phyloP scores from a whole-genome alignment of 352 stramenopile species.

The Thalassiosira exigua region DNA sequence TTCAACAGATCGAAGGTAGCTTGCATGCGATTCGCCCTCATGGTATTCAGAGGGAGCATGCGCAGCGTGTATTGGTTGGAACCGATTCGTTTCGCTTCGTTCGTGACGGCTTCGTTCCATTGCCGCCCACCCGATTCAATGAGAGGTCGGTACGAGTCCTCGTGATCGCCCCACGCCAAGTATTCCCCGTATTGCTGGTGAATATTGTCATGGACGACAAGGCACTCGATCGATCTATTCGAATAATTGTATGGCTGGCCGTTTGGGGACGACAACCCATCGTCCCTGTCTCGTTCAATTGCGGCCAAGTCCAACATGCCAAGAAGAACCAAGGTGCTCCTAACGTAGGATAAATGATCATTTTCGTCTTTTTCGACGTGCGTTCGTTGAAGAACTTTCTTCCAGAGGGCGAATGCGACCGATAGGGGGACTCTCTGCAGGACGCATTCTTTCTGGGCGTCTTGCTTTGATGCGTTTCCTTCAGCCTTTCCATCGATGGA shows the following conservation, averaged over 20 bases:
- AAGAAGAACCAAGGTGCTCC: slow-evolving; percentile 63
- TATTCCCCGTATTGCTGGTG: slow-evolving; percentile 73
- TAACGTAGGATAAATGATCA: slow-evolving; percentile 60
- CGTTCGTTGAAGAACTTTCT: slow-evolving; percentile 42
- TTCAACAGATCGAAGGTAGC: slow-evolving; percentile 61
- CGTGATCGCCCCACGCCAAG: slow-evolving; percentile 43
- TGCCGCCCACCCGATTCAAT: slow-evolving; percentile 35
- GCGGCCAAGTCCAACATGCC: slow-evolving; percentile 58
- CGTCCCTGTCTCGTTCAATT: slow-evolving; percentile 55
- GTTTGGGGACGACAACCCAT: slow-evolving; percentile 16
- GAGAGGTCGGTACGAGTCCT: slow-evolving; percentile 27
- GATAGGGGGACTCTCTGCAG: slow-evolving; percentile 55
- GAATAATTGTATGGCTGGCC: slow-evolving; percentile 18
- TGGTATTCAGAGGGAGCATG: slow-evolving; percentile 63
- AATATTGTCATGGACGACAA: slow-evolving; percentile 64
- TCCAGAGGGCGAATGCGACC: slow-evolving; percentile 59
- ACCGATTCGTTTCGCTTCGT: slow-evolving; percentile 31
- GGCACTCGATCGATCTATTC: slow-evolving; percentile 58
- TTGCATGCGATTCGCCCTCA: slow-evolving; percentile 51
- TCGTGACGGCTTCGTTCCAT: slow-evolving; percentile 61
- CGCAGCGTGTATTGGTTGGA: slow-evolving; percentile 58
- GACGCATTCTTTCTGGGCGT: not conserved
- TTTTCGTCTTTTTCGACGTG: slow-evolving; percentile 14
- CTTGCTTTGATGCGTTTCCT: not conserved
- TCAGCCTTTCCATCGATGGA: not conserved